A percentile compares a stretch with the other conserved stretches of the same genome.
phyloP scores from a whole-genome alignment of 179 eudicot species.

The Silene vulgaris region DNA sequence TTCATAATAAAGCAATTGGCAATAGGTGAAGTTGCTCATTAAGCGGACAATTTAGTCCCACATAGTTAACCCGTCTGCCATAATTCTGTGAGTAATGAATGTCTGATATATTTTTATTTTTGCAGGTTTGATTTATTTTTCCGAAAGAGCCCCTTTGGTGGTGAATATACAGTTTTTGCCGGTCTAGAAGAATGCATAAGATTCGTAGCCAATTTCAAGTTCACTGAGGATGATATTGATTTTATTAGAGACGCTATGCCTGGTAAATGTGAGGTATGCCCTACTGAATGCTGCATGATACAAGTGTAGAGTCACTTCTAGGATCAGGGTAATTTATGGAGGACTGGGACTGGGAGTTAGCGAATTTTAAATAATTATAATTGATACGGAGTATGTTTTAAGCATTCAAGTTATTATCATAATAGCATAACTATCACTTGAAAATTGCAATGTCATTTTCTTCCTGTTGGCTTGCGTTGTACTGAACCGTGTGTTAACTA shows the following conservation, averaged over 20 bases:
- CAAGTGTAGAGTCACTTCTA: conserved; percentile 27
- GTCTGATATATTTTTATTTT: conserved; percentile 14
- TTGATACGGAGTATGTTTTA: no score
- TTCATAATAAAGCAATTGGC: background rate
- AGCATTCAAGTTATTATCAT: background rate
- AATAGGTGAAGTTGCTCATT: conserved; percentile 2
- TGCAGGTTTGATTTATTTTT: conserved; percentile 94
- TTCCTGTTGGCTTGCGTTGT: background rate
- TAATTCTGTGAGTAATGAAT: background rate
- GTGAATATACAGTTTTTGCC: conserved; percentile 90
- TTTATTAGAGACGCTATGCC: conserved; percentile 61
- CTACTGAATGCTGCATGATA: background rate
- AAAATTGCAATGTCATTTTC: background rate
- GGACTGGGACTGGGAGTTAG: no score
- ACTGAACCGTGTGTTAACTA: background rate
- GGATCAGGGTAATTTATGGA: conserved; percentile 19
- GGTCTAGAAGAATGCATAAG: conserved; percentile 95
- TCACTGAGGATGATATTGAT: conserved; percentile 64
- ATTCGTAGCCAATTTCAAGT: conserved; percentile 74
- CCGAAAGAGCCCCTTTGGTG: conserved; percentile 78
- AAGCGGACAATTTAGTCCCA: background rate
- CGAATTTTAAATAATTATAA: no score
- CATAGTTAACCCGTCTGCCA: background rate
- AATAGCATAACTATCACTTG: background rate
- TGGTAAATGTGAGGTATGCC: conserved; percentile 66